These are phyloP conservation scores for Cladosporium oxysporum DNA, from an alignment of 2,329 filamentous ascomycete genomes.

Conservation along the genomic window DNA sequence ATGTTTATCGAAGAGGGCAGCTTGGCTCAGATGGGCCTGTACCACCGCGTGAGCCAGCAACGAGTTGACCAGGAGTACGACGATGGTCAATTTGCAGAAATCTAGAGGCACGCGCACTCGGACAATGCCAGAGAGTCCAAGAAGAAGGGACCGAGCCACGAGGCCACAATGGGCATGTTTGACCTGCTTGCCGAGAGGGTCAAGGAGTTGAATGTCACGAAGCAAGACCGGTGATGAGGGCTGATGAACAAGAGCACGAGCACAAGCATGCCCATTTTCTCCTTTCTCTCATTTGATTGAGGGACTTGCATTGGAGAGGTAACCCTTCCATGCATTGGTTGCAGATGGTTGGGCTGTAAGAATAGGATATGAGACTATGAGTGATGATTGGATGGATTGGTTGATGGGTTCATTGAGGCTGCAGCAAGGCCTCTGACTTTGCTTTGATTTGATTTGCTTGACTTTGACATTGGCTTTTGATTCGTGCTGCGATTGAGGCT, in stretches of 20 bases:
- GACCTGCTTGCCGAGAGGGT: neutral
- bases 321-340: neutral
- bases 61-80: conserved; percentile 9
- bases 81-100: neutral
- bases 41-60: neutral
- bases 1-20: neutral
- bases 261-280: neutral
- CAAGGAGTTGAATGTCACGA: neutral
- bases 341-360: neutral
- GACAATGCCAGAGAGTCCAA: neutral
- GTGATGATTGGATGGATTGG: neutral
- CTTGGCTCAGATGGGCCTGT: neutral
- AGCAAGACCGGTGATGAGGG: neutral
- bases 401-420: neutral
- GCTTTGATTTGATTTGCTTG: no score
- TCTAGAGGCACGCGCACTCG: neutral
- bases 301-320: neutral
- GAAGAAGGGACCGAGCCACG: neutral
- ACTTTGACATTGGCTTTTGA: neutral
- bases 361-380: neutral
- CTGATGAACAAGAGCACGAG: neutral
- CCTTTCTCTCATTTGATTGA: neutral
- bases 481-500: neutral
- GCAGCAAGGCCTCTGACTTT: neutral
- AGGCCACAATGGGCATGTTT: neutral